Conservation (phyloP, 2,329 filamentous ascomycete genomes). For the Xylariaceae sp. region DNA sequence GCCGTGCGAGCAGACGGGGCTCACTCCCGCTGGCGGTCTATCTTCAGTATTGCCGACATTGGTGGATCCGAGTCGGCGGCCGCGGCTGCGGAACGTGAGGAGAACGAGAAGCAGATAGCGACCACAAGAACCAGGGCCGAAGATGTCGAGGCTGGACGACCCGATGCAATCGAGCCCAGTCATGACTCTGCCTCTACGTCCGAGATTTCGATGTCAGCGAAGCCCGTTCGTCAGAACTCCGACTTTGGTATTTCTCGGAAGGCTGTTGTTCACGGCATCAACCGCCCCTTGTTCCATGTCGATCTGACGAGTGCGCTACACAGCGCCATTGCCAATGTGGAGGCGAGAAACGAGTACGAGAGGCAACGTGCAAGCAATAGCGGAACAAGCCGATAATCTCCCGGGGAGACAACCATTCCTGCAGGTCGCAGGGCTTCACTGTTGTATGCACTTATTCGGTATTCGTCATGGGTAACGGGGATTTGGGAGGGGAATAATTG, state of each 20-base stretch:
- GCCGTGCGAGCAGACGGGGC: slow-evolving; percentile 47
- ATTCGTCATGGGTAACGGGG: background rate
- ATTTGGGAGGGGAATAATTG: background rate
- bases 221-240: slow-evolving; percentile 27
- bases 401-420: background rate
- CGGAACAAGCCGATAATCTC: slow-evolving; percentile 18
- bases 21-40: slow-evolving; percentile 78
- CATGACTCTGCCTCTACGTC: slow-evolving; percentile 24
- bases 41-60: slow-evolving; percentile 88
- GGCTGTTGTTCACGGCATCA: slow-evolving; percentile 76
- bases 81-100: slow-evolving; percentile 58
- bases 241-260: slow-evolving; percentile 44
- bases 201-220: slow-evolving; percentile 17
- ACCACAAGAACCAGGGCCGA: slow-evolving; percentile 11
- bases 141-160: slow-evolving; percentile 22
- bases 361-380: slow-evolving; percentile 24
- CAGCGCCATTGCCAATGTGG: slow-evolving; percentile 75
- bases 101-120: slow-evolving; percentile 48
- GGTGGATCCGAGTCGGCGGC: slow-evolving; percentile 67
- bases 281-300: slow-evolving; percentile 88
- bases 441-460: background rate
- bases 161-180: slow-evolving; percentile 25
- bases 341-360: slow-evolving; percentile 44
- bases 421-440: background rate
- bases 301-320: slow-evolving; percentile 86